Evolutionary conservation across 2,329 filamentous ascomycete species (phyloP), one percentile per base, ranked within the genome.

Genomic region (Neoarthrinium moseri): DNA sequence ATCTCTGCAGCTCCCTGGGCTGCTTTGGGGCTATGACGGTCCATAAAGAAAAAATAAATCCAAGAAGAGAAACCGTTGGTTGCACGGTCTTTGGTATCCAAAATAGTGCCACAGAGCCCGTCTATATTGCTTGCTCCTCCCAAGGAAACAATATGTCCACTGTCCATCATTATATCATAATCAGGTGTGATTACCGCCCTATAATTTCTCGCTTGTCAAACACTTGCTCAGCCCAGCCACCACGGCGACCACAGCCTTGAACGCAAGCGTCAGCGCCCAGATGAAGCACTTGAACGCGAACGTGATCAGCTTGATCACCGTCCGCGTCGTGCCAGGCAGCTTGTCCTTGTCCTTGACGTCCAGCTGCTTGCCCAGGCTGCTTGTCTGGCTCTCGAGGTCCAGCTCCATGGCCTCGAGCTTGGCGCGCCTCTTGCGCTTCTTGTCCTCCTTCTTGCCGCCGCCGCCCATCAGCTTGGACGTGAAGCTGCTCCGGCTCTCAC

Each of bases 351-450:
- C 63, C 52, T 68, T 68, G 43, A 62, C 56, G 32, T 67, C 60
- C 51, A 67, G 58, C 56, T 73, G 63, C 56, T 75, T 67, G 41
- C 64, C 63, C 13, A 72, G 56, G 51, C 72, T 76, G 43, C 70
- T 73, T 6, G 70, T 67, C 62, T 85, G 82, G 58, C 81, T 85
- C 64, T 84, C 82, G 5, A 86, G 61, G 53, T 86, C 82, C 29
- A 84, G 65, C 60, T 80, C 82, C 47, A 84, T 77, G 54, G 77
- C 73, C 53, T 83, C 77, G 58, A 79, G 71, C 52, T 70, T 72
- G 27, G 61, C 61, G 45, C 63, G 61, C 54, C 63, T 66, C 55
- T 57, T 61, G 50, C 56, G 58, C 48, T 60, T 59, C 62, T 49
- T 51, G 36, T 37, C 38, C 22, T 51, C 45, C 35, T 56, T 52